Base-by-base conservation (phyloP, 108 stramenopile genomes). In the Skeletonema grethae region DNA sequence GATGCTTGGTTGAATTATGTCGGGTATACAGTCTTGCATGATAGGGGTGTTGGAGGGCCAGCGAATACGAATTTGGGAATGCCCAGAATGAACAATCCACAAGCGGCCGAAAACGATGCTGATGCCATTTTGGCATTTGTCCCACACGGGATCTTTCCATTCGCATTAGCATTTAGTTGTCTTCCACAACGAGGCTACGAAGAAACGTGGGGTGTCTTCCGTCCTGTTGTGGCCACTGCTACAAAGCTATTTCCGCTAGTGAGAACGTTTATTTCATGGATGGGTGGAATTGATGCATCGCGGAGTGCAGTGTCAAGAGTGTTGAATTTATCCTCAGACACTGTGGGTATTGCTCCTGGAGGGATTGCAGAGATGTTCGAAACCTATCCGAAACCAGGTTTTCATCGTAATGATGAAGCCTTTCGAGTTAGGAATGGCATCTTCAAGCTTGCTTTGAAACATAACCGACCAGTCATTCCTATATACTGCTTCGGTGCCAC, bases 361-460 rank as follows among this genome's bases (percentile, higher is more conserved):
- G 97, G 97, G 1, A 97, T 97, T 67, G 93, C 92, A 20, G 97
- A 97, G 82, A 97, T 97, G 86, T 95, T 96, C 69, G 90, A 93
- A 70, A 88, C 90, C 2, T 95, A 84, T 68, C 94, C 94, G 7
- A 90, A 90, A 76, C 72, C 72, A 32, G 73, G 72, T 0, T 87
- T 82, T 10, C 85, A 88, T 61, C 89, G 82, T 2, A 80, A 90
- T 41, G 90, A 95, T 61, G 97, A 97, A 73, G 93, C 87, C 56
- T 63, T 95, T 13, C 68, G 75, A 48, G 45, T 57, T 43, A 83
- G 91, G 12, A 91, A 88, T 36, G 97, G 97, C 8, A 93, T 97
- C 58, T 82, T 97, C 63, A 85, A 84, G 35, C 70, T 95, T 79
- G 96, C 96, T 31, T 63, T 96, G 64, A 80, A 88, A 68, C 87